A percentile compares a stretch with the other conserved stretches of the same genome.
phyloP scores from a whole-genome alignment of 495 filamentous ascomycete genomes.

The Astrocystis sublimbata region DNA sequence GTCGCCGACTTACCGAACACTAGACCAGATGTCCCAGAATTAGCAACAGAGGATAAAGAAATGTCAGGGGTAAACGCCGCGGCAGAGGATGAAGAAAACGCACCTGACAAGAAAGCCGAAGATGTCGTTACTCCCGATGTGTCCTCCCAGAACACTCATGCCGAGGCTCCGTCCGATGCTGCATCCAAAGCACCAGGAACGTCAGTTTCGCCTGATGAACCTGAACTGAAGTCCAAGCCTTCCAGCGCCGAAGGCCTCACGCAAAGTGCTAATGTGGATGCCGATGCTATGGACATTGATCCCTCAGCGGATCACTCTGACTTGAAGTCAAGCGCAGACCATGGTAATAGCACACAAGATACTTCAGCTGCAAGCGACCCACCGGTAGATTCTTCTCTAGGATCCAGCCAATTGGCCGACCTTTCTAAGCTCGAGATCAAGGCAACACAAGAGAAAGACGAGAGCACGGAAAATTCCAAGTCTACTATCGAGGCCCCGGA shows the following conservation, averaged over 20 bases:
- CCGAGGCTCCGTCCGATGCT: no score
- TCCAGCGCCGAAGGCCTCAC: not conserved
- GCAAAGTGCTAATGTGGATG: not conserved
- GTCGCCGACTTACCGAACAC: constrained; percentile 16
- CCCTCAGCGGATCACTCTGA: constrained; percentile 21
- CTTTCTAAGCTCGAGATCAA: constrained; percentile 37
- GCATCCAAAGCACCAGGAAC: not conserved
- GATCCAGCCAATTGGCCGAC: constrained; percentile 24
- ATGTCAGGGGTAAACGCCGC: constrained; percentile 35
- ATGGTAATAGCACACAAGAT: constrained; percentile 29
- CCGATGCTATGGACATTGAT: constrained; percentile 37
- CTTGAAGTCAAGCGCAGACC: constrained; percentile 12
- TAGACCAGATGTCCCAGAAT: no score
- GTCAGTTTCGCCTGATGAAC: constrained; percentile 11
- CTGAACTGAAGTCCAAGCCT: constrained; percentile 9
- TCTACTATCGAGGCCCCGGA: constrained; percentile 36
- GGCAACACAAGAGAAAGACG: constrained; percentile 22
- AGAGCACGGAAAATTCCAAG: constrained; percentile 20
- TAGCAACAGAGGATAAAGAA: constrained; percentile 22
- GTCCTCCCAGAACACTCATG: no score
- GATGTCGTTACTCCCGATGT: not conserved
- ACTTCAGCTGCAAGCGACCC: constrained; percentile 29
- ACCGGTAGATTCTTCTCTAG: constrained; percentile 27
- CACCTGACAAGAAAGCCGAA: not conserved
- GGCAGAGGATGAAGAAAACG: constrained; percentile 9